Base-by-base conservation (phyloP, 345 rosid genomes). In the Arabis hirsuta region DNA sequence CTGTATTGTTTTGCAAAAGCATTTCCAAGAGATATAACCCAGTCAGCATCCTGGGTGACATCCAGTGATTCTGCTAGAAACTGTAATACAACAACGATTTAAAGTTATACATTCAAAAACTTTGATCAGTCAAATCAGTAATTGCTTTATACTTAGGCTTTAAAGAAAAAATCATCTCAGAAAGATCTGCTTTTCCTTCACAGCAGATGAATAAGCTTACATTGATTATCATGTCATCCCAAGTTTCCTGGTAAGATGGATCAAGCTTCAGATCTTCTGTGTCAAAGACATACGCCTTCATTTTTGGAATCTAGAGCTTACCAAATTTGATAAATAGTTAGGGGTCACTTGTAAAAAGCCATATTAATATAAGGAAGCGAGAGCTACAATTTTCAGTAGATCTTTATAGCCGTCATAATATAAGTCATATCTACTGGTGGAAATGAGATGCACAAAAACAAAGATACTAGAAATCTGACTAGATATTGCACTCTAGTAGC, bases 231-330 rank as follows among this genome's bases (percentile, higher is more conserved):
- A 94, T 94, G 81, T 89, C 98, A 82, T 94, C 98, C 98, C 98
- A 94, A 14, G 87, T 88, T 82, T 94, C 98, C 75, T 89, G 96
- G 81, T 87, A 91, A 51, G 84, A 82, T 72, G 96, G 91, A 82
- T 94, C 96, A 78, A 81, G 86, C 92, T 88, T 88, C 62, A 94
- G 85, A 81, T 94, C 98, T 79, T 94, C 98, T 7, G 97, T 87
- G 82, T 94, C 98, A 57, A 85, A 82, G 82, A 91, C 79, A 91
- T 94, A 94, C 3, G 97, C 96, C 98, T 94, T 91, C 97, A 94
- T 89, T 82, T 94, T 94, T 79, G 95, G 97, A 84, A 94, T 89
- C 98, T 94, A 94, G 90, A 87, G 88, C 97, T 91, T 94, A 82
- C 85, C 90, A 83, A 80, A 81, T 76, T 80, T 70, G 68, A 84